Evolutionary conservation across 805 yeast species (phyloP), one percentile per base, ranked within the genome.

Genomic region (Wickerhamomyces hampshirensis): DNA sequence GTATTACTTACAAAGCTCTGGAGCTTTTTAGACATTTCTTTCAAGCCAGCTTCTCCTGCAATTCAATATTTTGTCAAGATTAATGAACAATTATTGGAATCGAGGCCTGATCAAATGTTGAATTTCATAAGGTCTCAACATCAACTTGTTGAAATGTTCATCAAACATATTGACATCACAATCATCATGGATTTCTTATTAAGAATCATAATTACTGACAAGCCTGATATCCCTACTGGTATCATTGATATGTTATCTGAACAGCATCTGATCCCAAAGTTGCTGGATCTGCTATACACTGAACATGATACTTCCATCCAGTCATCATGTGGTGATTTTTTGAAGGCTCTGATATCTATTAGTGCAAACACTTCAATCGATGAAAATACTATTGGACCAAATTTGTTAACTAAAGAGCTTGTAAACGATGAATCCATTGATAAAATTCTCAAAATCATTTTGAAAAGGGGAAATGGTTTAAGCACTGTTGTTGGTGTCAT

Each of bases 401-500:
- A 93, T 53, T 83, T 81, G 47, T 68, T 93, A 33, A 87, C 95
- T 2, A 73, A 97, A 40, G 87, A 89, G 55, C 70, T 93, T 18
- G 96, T 87, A 9, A 76, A 87, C 27, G 80, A 79, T 30, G 67
- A 71, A 15, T 72, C 79, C 32, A 69, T 86, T 17, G 64, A 72
- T 26, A 66, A 71, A 31, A 69, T 93, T 46, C 77, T 91, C 15
- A 61, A 75, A 24, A 79, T 84, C 38, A 89, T 93, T 70, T 67
- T 87, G 38, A 38, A 50, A 6, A 56, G 68, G 46, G 94, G 95
- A 17, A 77, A 81, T 35, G 96, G 96, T 0, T 67, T 93, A 35
- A 82, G 89, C 26, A 86, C 87, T 39, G 89, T 94, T 34, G 97
- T 93, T 9, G 89, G 96, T 5, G 84, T 93, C 15, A 77, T 93